Evolutionary conservation across 345 rosid genomes (phyloP), one percentile per base, ranked within the genome.

Genomic region (Citrus mangshanensis): DNA sequence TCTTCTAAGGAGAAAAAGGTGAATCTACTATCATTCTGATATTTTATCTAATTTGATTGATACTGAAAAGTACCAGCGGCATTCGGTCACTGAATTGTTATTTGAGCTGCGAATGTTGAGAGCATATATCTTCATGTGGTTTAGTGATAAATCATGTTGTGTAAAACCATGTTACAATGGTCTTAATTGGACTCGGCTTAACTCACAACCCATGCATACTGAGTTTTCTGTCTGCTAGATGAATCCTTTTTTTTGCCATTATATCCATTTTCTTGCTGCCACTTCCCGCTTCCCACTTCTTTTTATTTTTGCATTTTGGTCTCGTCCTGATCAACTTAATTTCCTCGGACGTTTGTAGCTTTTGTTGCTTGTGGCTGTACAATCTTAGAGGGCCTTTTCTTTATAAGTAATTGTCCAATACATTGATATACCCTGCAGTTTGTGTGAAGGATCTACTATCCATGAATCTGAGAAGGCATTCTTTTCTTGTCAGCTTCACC

Each of bases 401-500:
- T 49, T 68, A 37, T 61, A 4, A 37, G 30, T 70, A 70, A 28
- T 37, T 70, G 74, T 84, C 72, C 60, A 77, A 21, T 35, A 60
- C 25, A 24, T 58, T n/a, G 63, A 40, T 78, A 74, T 60, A 30
- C 24, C 62, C 70, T 69, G 73, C 73, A 66, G 68, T 81, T 79
- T 70, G 70, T 67, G 34, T 77, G 81, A 74, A 65, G 34, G 77
- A 37, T 72, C 72, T 62, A 28, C 78, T 58, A 49, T 81, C 74
- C 68, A 13, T 78, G 73, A 80, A 72, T 71, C 80, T 86, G 83
- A 85, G 75, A 78, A 69, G 73, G 68, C 58, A 68, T 78, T 87
- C 70, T 73, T 88, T 78, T 85, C 72, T 76, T 86, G 77, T 69
- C 97, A 96, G 99, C 93, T 96, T 60, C 98, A 96, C 87, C 97